phyloP scores from a whole-genome alignment of 176 grass and related monocot species.

The Bothriochloa decipiens region DNA sequence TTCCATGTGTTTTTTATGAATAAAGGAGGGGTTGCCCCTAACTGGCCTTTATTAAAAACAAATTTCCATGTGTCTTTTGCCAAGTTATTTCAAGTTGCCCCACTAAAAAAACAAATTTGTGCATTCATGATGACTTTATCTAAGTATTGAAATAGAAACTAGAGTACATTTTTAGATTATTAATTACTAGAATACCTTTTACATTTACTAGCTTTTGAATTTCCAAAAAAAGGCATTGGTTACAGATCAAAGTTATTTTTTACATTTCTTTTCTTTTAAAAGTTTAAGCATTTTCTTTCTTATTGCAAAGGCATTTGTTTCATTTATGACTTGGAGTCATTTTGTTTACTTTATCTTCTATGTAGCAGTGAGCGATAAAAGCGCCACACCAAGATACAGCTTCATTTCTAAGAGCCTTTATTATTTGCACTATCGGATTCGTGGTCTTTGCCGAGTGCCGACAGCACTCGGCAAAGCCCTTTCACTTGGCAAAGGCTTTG shows the following conservation, averaged over 20 bases:
- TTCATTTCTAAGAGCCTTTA: too few relatives aligned
- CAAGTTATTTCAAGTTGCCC: background rate
- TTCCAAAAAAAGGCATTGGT: background rate
- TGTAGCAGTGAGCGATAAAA: too few relatives aligned
- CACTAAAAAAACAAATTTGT: background rate
- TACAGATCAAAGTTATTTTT: background rate
- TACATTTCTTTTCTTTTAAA: background rate
- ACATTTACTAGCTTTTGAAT: background rate
- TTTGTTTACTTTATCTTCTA: too few relatives aligned
- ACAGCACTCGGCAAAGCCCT: too few relatives aligned
- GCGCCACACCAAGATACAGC: too few relatives aligned
- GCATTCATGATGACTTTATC: background rate
- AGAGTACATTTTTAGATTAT: background rate
- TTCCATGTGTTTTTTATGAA: too few relatives aligned
- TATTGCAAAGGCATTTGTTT: background rate
- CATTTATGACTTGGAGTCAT: too few relatives aligned
- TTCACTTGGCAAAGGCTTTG: too few relatives aligned
- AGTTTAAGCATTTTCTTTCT: background rate
- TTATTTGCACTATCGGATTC: too few relatives aligned
- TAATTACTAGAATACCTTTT: background rate
- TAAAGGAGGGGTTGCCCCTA: background rate
- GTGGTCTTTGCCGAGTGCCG: too few relatives aligned
- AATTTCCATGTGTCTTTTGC: too few relatives aligned
- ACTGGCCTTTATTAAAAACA: accelerated
- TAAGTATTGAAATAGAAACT: background rate